Conservation (phyloP, 1,139 yeast genomes). For the Candida sp. region DNA sequence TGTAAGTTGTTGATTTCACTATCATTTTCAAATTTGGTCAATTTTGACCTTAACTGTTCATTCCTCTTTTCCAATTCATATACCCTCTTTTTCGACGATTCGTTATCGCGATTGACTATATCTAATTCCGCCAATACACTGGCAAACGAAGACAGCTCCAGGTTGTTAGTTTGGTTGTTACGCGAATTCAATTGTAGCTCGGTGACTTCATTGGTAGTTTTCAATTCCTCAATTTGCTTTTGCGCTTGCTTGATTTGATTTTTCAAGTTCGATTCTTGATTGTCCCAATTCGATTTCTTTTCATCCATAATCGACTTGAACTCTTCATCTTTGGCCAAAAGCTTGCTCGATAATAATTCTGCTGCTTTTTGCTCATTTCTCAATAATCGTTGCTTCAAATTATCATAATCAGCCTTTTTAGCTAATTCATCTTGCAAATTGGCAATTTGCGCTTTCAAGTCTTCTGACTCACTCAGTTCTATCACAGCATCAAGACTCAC, state of each 20-base stretch:
- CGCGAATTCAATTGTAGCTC: slow-evolving; percentile 47
- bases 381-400: slow-evolving; percentile 57
- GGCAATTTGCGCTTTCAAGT: slow-evolving; percentile 51
- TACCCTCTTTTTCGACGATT: slow-evolving; percentile 64
- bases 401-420: slow-evolving; percentile 75
- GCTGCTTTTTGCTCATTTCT: slow-evolving; percentile 59
- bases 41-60: slow-evolving; percentile 64
- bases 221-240: slow-evolving; percentile 50
- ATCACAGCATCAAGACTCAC: slow-evolving; percentile 67
- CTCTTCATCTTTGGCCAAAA: slow-evolving; percentile 63
- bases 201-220: slow-evolving; percentile 53
- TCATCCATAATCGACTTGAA: slow-evolving; percentile 57
- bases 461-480: slow-evolving; percentile 52
- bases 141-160: slow-evolving; percentile 16
- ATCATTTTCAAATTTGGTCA: slow-evolving; percentile 52
- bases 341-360: slow-evolving; percentile 42
- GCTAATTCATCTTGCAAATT: slow-evolving; percentile 59
- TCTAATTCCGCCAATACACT: slow-evolving; percentile 54
- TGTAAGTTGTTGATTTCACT: slow-evolving; percentile 28
- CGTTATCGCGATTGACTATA: slow-evolving; percentile 70
- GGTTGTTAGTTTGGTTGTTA: slow-evolving; percentile 20
- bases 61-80: slow-evolving; percentile 76
- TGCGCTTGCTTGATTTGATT: slow-evolving; percentile 45
- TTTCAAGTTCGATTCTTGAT: slow-evolving; percentile 43
- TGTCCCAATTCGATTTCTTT: slow-evolving; percentile 58